phyloP scores from a whole-genome alignment of 805 yeast species.

The Teunomyces tritomae region DNA sequence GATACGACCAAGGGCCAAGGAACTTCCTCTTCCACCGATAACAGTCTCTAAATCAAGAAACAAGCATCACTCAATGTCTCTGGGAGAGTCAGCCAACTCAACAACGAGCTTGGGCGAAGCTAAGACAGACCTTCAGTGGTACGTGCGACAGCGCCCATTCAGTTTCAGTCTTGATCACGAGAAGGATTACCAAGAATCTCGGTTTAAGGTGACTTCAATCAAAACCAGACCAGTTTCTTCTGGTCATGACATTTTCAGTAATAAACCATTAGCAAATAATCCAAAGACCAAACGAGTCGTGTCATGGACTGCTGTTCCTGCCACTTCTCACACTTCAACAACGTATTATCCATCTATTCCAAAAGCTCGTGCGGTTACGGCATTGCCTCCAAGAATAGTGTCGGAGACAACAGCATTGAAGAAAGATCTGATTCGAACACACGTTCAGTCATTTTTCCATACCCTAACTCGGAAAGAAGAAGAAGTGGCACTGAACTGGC shows the following conservation, averaged over 20 bases:
- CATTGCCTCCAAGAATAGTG: not conserved
- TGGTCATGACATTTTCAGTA: not conserved
- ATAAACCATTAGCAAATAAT: not conserved
- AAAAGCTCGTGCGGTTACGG: not conserved
- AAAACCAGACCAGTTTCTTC: not conserved
- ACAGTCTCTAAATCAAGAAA: not conserved
- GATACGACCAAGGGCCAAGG: not conserved
- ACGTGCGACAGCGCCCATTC: slow-evolving; percentile 26
- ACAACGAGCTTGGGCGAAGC: slow-evolving; percentile 1
- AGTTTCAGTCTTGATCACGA: slow-evolving; percentile 25
- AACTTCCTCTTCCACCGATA: slow-evolving; percentile 1
- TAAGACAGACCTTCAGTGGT: not conserved
- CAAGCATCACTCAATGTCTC: not conserved
- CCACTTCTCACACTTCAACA: not conserved
- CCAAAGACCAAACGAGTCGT: not conserved
- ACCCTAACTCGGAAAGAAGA: not conserved
- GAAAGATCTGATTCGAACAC: not conserved
- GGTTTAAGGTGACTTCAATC: slow-evolving; percentile 1
- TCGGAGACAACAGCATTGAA: not conserved
- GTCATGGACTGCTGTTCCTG: not conserved
- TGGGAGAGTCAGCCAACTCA: not conserved
- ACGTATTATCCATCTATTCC: not conserved
- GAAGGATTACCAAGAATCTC: slow-evolving; percentile 18
- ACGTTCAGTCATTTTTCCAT: not conserved
- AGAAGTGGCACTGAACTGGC: not conserved